Conservation (phyloP, 805 yeast species). For the Ogataea degrootiae region DNA sequence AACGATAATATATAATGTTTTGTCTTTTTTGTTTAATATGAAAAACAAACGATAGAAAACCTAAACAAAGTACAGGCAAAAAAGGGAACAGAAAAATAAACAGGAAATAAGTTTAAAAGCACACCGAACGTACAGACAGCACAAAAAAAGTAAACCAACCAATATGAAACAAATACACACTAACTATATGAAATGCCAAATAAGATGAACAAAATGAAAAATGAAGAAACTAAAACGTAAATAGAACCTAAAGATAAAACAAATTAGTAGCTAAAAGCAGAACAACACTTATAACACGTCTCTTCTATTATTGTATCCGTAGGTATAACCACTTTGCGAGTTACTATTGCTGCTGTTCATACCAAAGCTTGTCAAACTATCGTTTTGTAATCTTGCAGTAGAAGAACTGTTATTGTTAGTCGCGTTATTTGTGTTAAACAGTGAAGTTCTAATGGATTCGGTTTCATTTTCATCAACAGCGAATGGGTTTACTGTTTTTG, state of each 20-base stretch:
- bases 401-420: neutral
- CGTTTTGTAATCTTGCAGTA: neutral
- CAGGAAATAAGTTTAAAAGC: neutral
- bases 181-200: too few relatives aligned
- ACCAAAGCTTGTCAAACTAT: too few relatives aligned
- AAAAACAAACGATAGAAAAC: neutral
- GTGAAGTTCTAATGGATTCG: constrained; percentile 11
- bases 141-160: too few relatives aligned
- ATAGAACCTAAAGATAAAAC: neutral
- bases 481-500: constrained; percentile 16
- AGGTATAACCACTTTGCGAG: neutral
- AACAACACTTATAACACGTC: constrained; percentile 6
- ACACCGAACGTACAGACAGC: neutral
- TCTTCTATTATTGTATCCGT: constrained; percentile 15
- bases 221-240: neutral
- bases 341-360: too few relatives aligned
- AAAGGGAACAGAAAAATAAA: neutral
- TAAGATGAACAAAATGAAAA: neutral
- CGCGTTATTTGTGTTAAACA: neutral
- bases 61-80: neutral
- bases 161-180: too few relatives aligned
- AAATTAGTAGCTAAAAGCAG: neutral
- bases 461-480: constrained; percentile 14
- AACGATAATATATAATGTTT: neutral
- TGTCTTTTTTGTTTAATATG: neutral